A percentile compares a stretch with the other conserved stretches of the same genome.
Evolutionary conservation across 106 monocot genomes (phyloP).

Genomic region (Phalaenopsis equestris): DNA sequence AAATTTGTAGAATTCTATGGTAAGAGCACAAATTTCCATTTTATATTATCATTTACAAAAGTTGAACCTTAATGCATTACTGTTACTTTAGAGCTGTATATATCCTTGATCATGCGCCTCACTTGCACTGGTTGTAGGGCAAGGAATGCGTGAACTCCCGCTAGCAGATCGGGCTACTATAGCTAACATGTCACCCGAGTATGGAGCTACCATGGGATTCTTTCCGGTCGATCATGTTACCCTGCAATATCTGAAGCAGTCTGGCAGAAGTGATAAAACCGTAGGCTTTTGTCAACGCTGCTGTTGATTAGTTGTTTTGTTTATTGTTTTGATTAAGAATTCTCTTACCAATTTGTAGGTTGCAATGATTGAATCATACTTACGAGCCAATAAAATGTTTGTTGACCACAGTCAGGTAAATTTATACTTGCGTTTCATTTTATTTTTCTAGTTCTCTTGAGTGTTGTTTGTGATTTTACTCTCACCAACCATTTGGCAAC

Average conservation of each 20-base stretch:
- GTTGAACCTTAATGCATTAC: neutral
- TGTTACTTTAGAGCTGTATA: neutral
- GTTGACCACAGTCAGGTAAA: constrained; percentile 63
- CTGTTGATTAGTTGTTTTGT: neutral
- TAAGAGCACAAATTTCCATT: constrained; percentile 14
- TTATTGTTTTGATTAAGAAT: neutral
- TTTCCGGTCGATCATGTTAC: constrained; percentile 96
- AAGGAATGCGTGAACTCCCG: constrained; percentile 76
- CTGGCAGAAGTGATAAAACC: constrained; percentile 90
- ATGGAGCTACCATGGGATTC: constrained; percentile 99
- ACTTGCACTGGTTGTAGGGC: constrained; percentile 28
- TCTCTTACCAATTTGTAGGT: constrained; percentile 22
- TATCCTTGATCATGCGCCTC: neutral
- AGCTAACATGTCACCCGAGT: constrained; percentile 98
- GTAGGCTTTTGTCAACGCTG: constrained; percentile 30
- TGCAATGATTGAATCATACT: constrained; percentile 78
- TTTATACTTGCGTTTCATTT: neutral
- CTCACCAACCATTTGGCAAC: neutral
- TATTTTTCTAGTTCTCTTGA: neutral
- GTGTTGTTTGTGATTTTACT: neutral
- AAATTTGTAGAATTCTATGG: constrained; percentile 95
- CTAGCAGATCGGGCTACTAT: constrained; percentile 94
- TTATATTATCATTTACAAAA: neutral
- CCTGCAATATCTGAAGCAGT: constrained; percentile 75
- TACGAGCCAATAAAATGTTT: constrained; percentile 79